A percentile compares a stretch with the other conserved stretches of the same genome.
Conservation (phyloP, 768 basidiomycete genomes). For the Hygrophoropsis aurantiaca region DNA sequence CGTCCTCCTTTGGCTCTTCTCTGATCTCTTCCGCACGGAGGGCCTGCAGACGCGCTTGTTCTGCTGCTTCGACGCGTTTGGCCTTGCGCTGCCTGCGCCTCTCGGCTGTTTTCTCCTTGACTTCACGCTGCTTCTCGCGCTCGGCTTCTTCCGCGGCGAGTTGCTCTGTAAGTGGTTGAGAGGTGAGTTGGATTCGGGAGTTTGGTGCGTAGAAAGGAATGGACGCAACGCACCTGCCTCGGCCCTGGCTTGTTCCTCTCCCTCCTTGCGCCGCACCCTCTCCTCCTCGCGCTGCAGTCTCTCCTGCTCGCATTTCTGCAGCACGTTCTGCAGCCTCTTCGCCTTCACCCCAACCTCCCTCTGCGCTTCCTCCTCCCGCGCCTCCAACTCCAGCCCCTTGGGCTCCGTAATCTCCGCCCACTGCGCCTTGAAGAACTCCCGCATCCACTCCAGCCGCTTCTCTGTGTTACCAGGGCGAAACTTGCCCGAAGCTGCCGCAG, state of each 20-base stretch:
- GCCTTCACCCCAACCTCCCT: slow-evolving; percentile 70
- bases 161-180: no score
- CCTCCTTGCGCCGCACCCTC: slow-evolving; percentile 18
- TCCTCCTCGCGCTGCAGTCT: slow-evolving; percentile 39
- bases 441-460: slow-evolving; percentile 68
- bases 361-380: slow-evolving; percentile 44
- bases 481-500: slow-evolving; percentile 35
- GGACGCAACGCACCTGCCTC: slow-evolving; percentile 52
- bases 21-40: slow-evolving; percentile 15
- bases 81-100: slow-evolving; percentile 37
- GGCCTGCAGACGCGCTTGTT: slow-evolving; percentile 19
- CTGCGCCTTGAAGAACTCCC: slow-evolving; percentile 61
- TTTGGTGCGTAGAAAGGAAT: slow-evolving; percentile 1
- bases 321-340: slow-evolving; percentile 56
- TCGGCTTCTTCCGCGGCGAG: slow-evolving; percentile 58
- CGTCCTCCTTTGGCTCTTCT: slow-evolving; percentile 53
- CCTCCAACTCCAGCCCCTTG: slow-evolving; percentile 44
- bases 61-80: slow-evolving; percentile 41
- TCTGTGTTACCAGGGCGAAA: slow-evolving; percentile 63
- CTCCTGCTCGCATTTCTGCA: slow-evolving; percentile 64
- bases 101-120: slow-evolving; percentile 55
- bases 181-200: slow-evolving; percentile 17
- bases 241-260: slow-evolving; percentile 42
- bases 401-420: slow-evolving; percentile 54
- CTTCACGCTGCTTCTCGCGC: slow-evolving; percentile 57